Conservation (phyloP, 257 asterid species). For the Datura wrightii region DNA sequence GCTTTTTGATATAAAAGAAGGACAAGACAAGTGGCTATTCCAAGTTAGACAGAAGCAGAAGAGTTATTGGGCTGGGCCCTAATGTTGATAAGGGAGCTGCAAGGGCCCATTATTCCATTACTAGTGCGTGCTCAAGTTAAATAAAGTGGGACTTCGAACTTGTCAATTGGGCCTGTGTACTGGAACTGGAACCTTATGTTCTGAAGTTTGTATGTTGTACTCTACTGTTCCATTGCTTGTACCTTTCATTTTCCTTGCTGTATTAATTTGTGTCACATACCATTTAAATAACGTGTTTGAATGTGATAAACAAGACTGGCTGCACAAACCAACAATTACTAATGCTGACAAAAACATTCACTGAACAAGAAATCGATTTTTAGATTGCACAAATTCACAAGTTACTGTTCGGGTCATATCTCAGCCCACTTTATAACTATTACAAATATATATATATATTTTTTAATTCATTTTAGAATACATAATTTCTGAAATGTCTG, state of each 20-base stretch:
- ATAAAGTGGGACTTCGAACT: neutral
- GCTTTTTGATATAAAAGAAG: neutral
- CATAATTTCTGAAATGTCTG: too few relatives aligned
- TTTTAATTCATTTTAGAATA: too few relatives aligned
- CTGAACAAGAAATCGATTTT: too few relatives aligned
- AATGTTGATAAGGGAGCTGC: slow-evolving; percentile 25
- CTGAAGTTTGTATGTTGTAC: neutral
- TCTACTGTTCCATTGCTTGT: neutral
- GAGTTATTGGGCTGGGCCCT: slow-evolving; percentile 46
- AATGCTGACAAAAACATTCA: too few relatives aligned
- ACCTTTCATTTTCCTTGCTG: neutral
- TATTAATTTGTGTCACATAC: neutral
- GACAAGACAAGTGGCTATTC: neutral
- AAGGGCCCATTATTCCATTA: slow-evolving; percentile 28
- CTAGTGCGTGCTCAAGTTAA: slow-evolving; percentile 25
- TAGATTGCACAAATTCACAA: too few relatives aligned
- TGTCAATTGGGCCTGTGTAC: neutral
- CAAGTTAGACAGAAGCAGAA: neutral
- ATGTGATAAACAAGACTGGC: neutral
- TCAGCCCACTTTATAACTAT: too few relatives aligned
- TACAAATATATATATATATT: too few relatives aligned
- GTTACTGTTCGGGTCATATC: too few relatives aligned
- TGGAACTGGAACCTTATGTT: neutral
- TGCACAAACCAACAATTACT: neutral
- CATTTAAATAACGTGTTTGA: neutral